Evolutionary conservation across 2,329 filamentous ascomycete genomes (phyloP).

Genomic region (Huntiella savannae): DNA sequence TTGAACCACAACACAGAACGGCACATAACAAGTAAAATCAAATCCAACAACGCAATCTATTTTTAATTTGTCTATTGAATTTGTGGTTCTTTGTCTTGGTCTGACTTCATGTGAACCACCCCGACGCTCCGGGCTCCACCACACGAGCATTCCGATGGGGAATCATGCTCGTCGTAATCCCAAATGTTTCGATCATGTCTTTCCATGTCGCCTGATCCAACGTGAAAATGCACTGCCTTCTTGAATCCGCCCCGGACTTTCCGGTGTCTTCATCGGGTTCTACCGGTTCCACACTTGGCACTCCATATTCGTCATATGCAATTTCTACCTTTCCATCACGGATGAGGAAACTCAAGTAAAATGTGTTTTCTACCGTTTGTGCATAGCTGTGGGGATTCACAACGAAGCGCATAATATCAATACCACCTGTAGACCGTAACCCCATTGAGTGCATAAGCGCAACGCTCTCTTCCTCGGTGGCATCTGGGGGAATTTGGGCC

Average conservation of each 20-base stretch:
- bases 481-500: conserved; percentile 22
- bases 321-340: conserved; percentile 65
- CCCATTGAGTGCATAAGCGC: conserved; percentile 45
- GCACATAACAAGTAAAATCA: no score
- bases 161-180: conserved; percentile 66
- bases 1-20: no score
- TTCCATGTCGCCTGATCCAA: conserved; percentile 75
- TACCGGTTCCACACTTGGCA: conserved; percentile 31
- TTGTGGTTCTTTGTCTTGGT: no score
- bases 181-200: conserved; percentile 54
- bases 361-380: conserved; percentile 90
- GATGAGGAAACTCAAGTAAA: conserved; percentile 89
- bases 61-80: no score
- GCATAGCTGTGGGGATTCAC: conserved; percentile 82
- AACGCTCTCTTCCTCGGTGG: conserved; percentile 25
- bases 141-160: conserved; percentile 51
- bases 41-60: no score
- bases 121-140: conserved; percentile 32
- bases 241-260: conserved; percentile 29
- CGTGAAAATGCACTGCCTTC: conserved; percentile 74
- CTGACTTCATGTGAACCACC: conserved; percentile 35
- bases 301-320: conserved; percentile 48
- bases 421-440: conserved; percentile 47
- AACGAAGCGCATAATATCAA: conserved; percentile 70
- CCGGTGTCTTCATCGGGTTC: conserved; percentile 18